phyloP scores from a whole-genome alignment of 2,329 filamentous ascomycete species.

The Paraphaeosphaeria sporulosa region DNA sequence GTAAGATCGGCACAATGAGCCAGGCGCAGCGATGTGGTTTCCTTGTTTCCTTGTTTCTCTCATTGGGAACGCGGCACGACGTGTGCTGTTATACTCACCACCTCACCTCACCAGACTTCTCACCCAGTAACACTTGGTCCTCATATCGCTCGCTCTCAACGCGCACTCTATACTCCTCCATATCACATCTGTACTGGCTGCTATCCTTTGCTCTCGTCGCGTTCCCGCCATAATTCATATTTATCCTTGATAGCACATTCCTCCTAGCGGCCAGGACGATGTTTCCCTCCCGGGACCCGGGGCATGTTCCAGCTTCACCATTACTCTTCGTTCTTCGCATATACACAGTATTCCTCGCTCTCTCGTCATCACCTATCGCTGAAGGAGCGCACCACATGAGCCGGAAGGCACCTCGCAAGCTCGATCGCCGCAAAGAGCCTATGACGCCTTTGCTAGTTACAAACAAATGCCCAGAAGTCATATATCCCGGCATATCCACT shows the following conservation, averaged over 20 bases:
- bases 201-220: conserved; percentile 12
- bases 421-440: conserved; percentile 41
- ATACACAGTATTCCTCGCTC: conserved; percentile 32
- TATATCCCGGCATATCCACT: conserved; percentile 80
- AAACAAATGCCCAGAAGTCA: conserved; percentile 73
- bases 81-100: conserved; percentile 2
- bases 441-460: conserved; percentile 68
- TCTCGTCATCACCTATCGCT: conserved; percentile 31
- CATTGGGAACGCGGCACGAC: conserved; percentile 8
- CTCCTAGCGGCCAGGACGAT: conserved; percentile 28
- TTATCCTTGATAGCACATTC: not conserved
- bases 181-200: conserved; percentile 18
- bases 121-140: conserved; percentile 25
- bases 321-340: conserved; percentile 25
- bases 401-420: conserved; percentile 35
- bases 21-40: conserved; percentile 14
- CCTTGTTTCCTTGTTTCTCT: conserved; percentile 23
- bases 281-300: conserved; percentile 21
- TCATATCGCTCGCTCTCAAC: conserved; percentile 12
- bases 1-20: conserved; percentile 20
- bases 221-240: not conserved
- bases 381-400: conserved; percentile 45
- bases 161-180: conserved; percentile 1
- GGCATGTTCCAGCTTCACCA: conserved; percentile 10
- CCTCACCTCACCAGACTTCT: conserved; percentile 11